Conservation (phyloP, 2,329 filamentous ascomycete species). For the Alternaria panax region DNA sequence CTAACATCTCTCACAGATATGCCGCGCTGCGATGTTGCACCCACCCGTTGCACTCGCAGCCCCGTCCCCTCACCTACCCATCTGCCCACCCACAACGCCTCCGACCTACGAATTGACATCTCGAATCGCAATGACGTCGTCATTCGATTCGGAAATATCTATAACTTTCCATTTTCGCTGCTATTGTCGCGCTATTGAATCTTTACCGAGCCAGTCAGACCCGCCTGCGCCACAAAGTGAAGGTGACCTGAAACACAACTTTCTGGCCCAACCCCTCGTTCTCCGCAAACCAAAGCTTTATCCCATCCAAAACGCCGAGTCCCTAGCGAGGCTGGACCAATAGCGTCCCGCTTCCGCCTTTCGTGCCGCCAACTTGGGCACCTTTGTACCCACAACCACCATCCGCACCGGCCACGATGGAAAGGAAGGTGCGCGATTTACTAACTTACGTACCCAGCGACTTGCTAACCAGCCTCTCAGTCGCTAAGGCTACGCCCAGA, state of each 20-base stretch:
- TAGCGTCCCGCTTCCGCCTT: background rate
- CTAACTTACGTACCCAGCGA: background rate
- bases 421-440: conserved; percentile 1
- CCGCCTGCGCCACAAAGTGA: conserved; percentile 1
- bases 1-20: background rate
- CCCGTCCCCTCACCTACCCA: conserved; percentile 1
- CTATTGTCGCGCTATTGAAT: background rate
- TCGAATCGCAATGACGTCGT: background rate
- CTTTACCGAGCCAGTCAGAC: background rate
- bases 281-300: background rate
- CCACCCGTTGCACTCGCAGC: background rate
- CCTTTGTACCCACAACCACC: background rate
- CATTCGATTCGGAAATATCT: background rate
- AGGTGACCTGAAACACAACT: conserved; percentile 3
- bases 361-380: conserved; percentile 1
- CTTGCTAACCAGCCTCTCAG: background rate
- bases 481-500: conserved; percentile 9
- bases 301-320: too few relatives aligned
- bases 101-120: background rate
- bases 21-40: background rate
- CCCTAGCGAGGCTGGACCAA: conserved; percentile 4
- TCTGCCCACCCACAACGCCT: background rate
- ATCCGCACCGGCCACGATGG: background rate
- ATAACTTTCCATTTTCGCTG: background rate
- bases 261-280: background rate